Percentiles rank a stretch among this genome's conserved stretches.
Evolutionary conservation across 2,329 filamentous ascomycete genomes (phyloP).

Genomic region (Verruconis gallopava): DNA sequence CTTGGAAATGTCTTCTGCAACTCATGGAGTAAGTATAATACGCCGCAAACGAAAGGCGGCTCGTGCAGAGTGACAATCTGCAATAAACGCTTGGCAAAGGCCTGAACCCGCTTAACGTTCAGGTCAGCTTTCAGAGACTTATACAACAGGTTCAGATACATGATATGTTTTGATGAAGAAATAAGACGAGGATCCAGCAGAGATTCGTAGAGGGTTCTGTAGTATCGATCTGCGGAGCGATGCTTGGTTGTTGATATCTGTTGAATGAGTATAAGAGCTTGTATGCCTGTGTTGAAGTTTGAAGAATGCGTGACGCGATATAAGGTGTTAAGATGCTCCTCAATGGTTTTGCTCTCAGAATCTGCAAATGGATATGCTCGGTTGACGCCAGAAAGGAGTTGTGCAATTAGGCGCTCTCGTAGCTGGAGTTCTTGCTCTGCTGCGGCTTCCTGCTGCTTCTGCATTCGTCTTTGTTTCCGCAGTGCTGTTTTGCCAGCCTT

Average conservation of each 20-base stretch:
- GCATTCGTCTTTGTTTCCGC: no score
- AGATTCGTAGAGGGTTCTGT: constrained; percentile 89
- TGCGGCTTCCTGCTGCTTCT: constrained; percentile 28
- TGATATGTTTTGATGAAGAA: constrained; percentile 83
- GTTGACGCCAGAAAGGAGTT: constrained; percentile 86
- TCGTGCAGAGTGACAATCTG: constrained; percentile 83
- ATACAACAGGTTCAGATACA: constrained; percentile 88
- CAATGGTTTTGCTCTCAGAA: constrained; percentile 65
- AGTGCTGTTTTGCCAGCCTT: constrained; percentile 40
- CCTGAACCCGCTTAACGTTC: constrained; percentile 85
- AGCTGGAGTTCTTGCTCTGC: constrained; percentile 46
- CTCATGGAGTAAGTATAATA: constrained; percentile 81
- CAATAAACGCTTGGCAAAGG: constrained; percentile 85
- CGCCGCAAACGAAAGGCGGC: constrained; percentile 80
- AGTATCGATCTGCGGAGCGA: constrained; percentile 78
- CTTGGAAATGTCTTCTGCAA: constrained; percentile 68
- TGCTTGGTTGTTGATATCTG: constrained; percentile 75
- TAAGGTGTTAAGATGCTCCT: constrained; percentile 81
- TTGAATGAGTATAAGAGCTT: constrained; percentile 88
- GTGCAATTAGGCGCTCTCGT: constrained; percentile 83
- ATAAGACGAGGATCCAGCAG: constrained; percentile 79
- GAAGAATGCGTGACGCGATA: constrained; percentile 95
- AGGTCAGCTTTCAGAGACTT: constrained; percentile 78
- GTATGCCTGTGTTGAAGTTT: constrained; percentile 97
- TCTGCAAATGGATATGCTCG: constrained; percentile 87